Conservation (phyloP, 2,329 filamentous ascomycete species). For the Pestalotiopsis sp. region DNA sequence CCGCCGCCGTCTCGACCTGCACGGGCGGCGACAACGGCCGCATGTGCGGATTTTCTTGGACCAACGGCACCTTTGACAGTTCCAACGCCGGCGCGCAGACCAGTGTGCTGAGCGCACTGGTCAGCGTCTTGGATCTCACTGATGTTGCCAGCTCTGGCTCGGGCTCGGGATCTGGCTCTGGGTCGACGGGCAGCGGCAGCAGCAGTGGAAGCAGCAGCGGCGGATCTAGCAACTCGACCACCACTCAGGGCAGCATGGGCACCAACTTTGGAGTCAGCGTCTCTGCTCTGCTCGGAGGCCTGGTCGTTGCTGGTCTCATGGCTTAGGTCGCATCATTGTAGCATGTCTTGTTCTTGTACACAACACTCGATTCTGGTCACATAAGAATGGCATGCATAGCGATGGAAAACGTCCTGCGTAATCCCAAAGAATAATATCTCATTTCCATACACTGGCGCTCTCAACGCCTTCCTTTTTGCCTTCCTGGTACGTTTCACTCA, state of each 20-base stretch:
- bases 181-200: background rate
- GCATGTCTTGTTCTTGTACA: background rate
- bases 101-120: constrained; percentile 43
- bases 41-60: constrained; percentile 54
- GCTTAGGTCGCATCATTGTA: background rate
- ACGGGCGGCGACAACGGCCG: constrained; percentile 35
- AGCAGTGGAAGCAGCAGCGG: background rate
- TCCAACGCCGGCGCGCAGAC: constrained; percentile 48
- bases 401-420: no score
- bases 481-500: constrained; percentile 52
- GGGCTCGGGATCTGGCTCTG: background rate
- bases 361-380: background rate
- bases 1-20: constrained; percentile 39
- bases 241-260: background rate
- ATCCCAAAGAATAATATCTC: background rate
- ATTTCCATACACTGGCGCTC: constrained; percentile 53
- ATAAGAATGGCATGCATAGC: background rate
- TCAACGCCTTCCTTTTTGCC: constrained; percentile 43
- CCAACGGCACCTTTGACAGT: constrained; percentile 15
- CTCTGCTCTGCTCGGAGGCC: background rate
- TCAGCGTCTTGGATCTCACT: constrained; percentile 37
- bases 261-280: constrained; percentile 1
- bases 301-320: background rate
- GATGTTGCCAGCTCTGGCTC: constrained; percentile 1
- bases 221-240: background rate